A percentile compares a stretch with the other conserved stretches of the same genome.
Evolutionary conservation across 2,329 filamentous ascomycete species (phyloP).

Genomic region (Neofusicoccum parvum): DNA sequence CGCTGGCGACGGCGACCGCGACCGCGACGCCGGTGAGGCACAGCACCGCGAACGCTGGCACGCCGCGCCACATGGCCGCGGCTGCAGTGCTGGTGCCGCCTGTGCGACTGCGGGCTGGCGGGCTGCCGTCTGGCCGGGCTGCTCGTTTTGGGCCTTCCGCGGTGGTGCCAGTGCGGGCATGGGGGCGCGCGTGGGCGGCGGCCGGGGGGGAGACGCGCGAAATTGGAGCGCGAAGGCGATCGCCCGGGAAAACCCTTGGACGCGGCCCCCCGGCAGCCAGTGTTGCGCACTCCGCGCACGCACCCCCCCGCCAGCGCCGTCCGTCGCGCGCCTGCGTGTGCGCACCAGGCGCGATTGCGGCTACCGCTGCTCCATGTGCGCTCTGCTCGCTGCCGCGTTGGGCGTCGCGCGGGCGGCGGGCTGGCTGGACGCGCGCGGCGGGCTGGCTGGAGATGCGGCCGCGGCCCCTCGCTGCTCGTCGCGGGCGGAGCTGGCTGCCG

Average conservation of each 20-base stretch:
- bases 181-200: not conserved
- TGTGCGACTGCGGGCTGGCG: too few species aligned
- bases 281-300: not conserved
- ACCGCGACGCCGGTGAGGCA: not conserved
- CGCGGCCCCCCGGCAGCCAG: not conserved
- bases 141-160: not conserved
- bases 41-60: too few species aligned
- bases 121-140: not conserved
- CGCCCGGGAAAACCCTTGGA: constrained; percentile 14
- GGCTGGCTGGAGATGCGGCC: too few species aligned
- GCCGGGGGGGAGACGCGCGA: not conserved
- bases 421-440: too few species aligned
- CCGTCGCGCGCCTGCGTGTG: too few species aligned
- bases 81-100: too few species aligned
- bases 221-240: not conserved
- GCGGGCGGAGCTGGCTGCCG: too few species aligned
- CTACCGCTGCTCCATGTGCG: too few species aligned
- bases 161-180: not conserved
- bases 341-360: not conserved
- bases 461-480: too few species aligned
- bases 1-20: not conserved
- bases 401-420: too few species aligned
- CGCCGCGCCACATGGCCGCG: too few species aligned
- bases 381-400: too few species aligned
- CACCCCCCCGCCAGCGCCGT: not conserved